Evolutionary conservation across 345 rosid genomes (phyloP), one percentile per base, ranked within the genome.

Genomic region (Linum usitatissimum): DNA sequence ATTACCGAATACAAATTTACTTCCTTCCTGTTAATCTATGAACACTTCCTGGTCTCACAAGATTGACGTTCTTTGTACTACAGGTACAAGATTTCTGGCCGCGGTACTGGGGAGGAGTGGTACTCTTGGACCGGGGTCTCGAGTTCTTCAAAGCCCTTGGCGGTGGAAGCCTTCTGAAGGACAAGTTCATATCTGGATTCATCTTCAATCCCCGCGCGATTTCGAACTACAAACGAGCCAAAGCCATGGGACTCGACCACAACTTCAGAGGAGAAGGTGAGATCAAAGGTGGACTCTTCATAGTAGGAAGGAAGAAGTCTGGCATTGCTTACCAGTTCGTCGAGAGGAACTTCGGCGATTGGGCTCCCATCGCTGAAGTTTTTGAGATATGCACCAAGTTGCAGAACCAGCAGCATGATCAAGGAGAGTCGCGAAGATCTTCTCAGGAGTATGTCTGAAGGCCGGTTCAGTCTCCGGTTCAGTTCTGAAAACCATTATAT

Each of bases 1-100:
- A 34, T 4, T 34, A 34, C 3, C 1, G 54, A 34, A 34, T 71
- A 51, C 45, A 34, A 51, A 42, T 23, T 23, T 23, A 23, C 28
- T 23, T 23, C 28, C 68, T 28, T 53, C 23, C 55, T 65, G 18
- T 57, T 34, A 58, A 49, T 49, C 34, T 23, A 55, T 65, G 10
- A 55, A 59, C 10, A 67, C 57, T 59, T 36, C 61, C 40, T 34
- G 55, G 38, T 60, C 60, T 68, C 55, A 74, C 10, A 62, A 28
- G 28, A 58, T 51, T 14, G 20, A 20, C 8, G 38, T 5, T 23
- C 28, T 23, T 23, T 31, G n/a, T 61, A 20, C 3, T 62, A 61
- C 73, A 83, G 88, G 78, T 83, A 40, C 79, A 74, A 65, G 78
- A 82, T 73, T 84, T 83, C 74, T 82, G 93, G 89, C 93, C 89